Conservation (phyloP, 1,139 yeast genomes). For the Suzukiozyma palmioleophila region DNA sequence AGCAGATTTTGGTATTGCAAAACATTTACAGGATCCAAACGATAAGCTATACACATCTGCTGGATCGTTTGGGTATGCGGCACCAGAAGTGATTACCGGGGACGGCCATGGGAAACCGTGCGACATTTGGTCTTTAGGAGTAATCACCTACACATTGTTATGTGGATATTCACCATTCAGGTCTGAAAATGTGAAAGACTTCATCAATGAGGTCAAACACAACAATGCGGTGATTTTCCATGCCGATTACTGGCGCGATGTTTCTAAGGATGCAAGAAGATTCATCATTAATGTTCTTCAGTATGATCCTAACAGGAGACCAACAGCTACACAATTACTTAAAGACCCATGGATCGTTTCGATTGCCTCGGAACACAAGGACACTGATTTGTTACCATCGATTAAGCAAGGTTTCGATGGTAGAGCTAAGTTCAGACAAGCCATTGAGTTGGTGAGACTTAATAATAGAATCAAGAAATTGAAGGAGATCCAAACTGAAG, state of each 20-base stretch:
- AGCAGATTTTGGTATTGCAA: slow-evolving; percentile 94
- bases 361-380: slow-evolving; percentile 42
- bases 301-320: slow-evolving; percentile 59
- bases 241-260: slow-evolving; percentile 79
- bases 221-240: slow-evolving; percentile 79
- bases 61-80: slow-evolving; percentile 91
- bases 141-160: slow-evolving; percentile 80
- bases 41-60: slow-evolving; percentile 75
- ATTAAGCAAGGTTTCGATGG: slow-evolving; percentile 74
- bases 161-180: slow-evolving; percentile 94
- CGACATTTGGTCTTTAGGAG: slow-evolving; percentile 91
- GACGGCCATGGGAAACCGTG: slow-evolving; percentile 88
- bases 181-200: slow-evolving; percentile 77
- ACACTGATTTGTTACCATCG: slow-evolving; percentile 66
- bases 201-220: slow-evolving; percentile 67
- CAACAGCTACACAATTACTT: slow-evolving; percentile 61
- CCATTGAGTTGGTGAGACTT: slow-evolving; percentile 75
- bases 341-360: slow-evolving; percentile 67
- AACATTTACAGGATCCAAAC: slow-evolving; percentile 52
- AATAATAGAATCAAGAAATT: slow-evolving; percentile 69
- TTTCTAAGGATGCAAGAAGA: slow-evolving; percentile 69
- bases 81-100: slow-evolving; percentile 80
- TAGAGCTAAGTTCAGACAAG: slow-evolving; percentile 78
- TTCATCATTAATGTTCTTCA: slow-evolving; percentile 67
- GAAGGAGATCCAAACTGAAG: slow-evolving; percentile 48